These are phyloP conservation scores for Cutaneotrichosporon mucoides DNA, from an alignment of 1,284 basidiomycete species.

Conservation along the genomic window DNA sequence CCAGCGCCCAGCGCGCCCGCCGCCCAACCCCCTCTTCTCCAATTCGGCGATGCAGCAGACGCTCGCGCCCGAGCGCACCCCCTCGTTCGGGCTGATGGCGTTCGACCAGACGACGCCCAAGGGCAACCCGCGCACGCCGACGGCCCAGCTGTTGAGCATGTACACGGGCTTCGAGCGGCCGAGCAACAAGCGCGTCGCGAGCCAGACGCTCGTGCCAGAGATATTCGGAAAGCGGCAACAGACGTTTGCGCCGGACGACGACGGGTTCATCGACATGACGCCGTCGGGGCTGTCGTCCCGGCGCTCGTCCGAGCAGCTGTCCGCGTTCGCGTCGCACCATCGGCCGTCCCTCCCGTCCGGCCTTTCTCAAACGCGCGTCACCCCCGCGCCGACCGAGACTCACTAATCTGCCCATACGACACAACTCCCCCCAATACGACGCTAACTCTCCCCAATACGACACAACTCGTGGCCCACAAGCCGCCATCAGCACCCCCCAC, in stretches of 20 bases:
- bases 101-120: slow-evolving; percentile 7
- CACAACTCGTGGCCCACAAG: too few species aligned
- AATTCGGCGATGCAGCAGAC: slow-evolving; percentile 42
- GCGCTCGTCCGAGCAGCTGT: too few species aligned
- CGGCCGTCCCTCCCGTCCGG: too few species aligned
- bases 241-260: not conserved
- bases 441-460: too few species aligned
- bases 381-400: too few species aligned
- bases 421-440: too few species aligned
- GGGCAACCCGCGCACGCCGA: slow-evolving; percentile 3
- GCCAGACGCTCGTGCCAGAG: slow-evolving; percentile 40
- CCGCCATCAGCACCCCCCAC: too few species aligned
- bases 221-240: slow-evolving; percentile 21
- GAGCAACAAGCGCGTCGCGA: slow-evolving; percentile 46
- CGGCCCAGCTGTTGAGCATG: slow-evolving; percentile 8
- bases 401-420: too few species aligned
- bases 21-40: slow-evolving; percentile 22
- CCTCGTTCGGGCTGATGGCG: slow-evolving; percentile 32
- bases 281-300: too few species aligned
- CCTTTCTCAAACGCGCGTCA: too few species aligned
- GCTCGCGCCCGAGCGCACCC: slow-evolving; percentile 44
- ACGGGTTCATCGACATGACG: not conserved
- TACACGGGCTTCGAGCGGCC: slow-evolving; percentile 26
- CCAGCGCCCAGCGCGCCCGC: not conserved
- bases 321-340: too few species aligned